Evolutionary conservation across 805 yeast genomes (phyloP).

Genomic region (Suhomyces tanzawaensis): DNA sequence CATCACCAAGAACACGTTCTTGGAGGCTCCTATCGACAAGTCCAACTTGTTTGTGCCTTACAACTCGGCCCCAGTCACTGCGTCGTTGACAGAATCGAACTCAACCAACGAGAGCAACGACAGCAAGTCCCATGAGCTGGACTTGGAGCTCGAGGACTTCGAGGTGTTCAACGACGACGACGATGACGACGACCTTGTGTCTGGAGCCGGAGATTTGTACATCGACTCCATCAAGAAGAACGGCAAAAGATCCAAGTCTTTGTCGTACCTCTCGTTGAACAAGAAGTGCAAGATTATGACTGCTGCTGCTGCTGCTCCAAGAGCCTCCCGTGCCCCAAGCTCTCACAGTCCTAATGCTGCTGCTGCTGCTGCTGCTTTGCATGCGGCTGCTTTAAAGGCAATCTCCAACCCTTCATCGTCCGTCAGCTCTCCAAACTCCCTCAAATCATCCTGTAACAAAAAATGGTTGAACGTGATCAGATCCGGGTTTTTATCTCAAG

Average conservation of each 20-base stretch:
- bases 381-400: slow-evolving; percentile 61
- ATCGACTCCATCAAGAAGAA: slow-evolving; percentile 42
- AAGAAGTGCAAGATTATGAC: slow-evolving; percentile 56
- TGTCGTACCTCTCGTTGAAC: slow-evolving; percentile 51
- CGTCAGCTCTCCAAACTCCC: slow-evolving; percentile 15
- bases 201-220: slow-evolving; percentile 28
- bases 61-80: slow-evolving; percentile 75
- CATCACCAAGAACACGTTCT: slow-evolving; percentile 40
- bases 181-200: slow-evolving; percentile 27
- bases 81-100: slow-evolving; percentile 46
- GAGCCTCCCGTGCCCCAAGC: slow-evolving; percentile 62
- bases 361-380: slow-evolving; percentile 72
- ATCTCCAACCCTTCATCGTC: slow-evolving; percentile 27
- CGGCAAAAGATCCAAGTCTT: slow-evolving; percentile 62
- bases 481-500: slow-evolving; percentile 74
- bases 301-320: slow-evolving; percentile 82
- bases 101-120: slow-evolving; percentile 9
- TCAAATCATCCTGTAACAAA: slow-evolving; percentile 32
- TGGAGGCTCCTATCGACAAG: slow-evolving; percentile 39
- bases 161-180: slow-evolving; percentile 48
- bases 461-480: slow-evolving; percentile 74
- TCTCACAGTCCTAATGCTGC: slow-evolving; percentile 62
- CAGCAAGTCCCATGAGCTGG: slow-evolving; percentile 27
- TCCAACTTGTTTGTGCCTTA: slow-evolving; percentile 61
- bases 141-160: slow-evolving; percentile 48